These are phyloP conservation scores for Wickerhamiella infanticola DNA, from an alignment of 1,139 yeast species.

Conservation along the genomic window DNA sequence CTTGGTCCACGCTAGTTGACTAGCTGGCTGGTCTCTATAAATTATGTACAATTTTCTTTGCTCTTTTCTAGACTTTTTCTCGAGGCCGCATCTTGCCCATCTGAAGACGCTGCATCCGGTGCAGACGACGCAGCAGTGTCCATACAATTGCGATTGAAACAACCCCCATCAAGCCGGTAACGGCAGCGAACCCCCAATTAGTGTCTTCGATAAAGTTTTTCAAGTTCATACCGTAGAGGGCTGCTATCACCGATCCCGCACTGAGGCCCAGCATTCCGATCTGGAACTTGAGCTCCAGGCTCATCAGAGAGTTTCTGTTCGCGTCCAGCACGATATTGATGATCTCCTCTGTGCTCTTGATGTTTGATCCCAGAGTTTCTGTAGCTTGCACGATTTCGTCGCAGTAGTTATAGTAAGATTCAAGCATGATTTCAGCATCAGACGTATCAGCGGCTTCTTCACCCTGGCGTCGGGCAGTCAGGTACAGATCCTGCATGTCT, in stretches of 20 bases:
- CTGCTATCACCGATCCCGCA: slow-evolving; percentile 69
- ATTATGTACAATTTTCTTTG: background rate
- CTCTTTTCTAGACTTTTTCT: background rate
- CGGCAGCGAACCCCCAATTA: slow-evolving; percentile 45
- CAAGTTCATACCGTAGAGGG: slow-evolving; percentile 92
- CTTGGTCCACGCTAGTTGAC: slow-evolving; percentile 67
- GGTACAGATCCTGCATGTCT: slow-evolving; percentile 71
- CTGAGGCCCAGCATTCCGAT: slow-evolving; percentile 81
- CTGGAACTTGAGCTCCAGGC: slow-evolving; percentile 73
- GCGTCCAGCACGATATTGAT: slow-evolving; percentile 91
- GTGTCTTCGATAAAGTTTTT: slow-evolving; percentile 82
- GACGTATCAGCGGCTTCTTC: slow-evolving; percentile 33
- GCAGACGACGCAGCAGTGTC: slow-evolving; percentile 31
- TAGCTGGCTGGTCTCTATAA: background rate
- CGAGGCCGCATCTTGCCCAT: slow-evolving; percentile 22
- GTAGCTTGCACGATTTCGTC: slow-evolving; percentile 95
- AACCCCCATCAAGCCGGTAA: slow-evolving; percentile 34
- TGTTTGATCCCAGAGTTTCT: slow-evolving; percentile 68
- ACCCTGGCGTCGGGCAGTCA: slow-evolving; percentile 36
- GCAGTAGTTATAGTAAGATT: slow-evolving; percentile 85
- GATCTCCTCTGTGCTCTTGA: slow-evolving; percentile 88
- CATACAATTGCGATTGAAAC: slow-evolving; percentile 28
- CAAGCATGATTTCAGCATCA: slow-evolving; percentile 86
- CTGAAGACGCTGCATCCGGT: slow-evolving; percentile 47
- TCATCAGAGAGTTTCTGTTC: slow-evolving; percentile 86